Conservation (phyloP, 164 flowering plant species). For the Malania oleifera region DNA sequence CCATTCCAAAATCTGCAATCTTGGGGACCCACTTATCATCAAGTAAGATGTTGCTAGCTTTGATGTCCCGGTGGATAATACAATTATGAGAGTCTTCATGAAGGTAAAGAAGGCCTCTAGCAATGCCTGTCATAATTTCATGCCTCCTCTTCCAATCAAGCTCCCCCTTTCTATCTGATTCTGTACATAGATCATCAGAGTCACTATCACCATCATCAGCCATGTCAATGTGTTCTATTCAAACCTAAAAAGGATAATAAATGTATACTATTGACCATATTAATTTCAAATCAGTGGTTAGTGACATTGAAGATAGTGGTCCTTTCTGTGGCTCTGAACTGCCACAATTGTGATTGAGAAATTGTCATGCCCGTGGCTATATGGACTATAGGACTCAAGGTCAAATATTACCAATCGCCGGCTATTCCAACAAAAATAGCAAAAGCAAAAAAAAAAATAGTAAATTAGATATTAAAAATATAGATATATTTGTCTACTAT, state of each 20-base stretch:
- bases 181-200: conserved; percentile 31
- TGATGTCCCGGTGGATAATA: conserved; percentile 92
- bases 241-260: neutral
- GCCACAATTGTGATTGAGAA: too few species aligned
- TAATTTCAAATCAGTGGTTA: too few species aligned
- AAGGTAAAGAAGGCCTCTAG: conserved; percentile 85
- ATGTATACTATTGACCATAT: too few species aligned
- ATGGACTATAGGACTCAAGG: too few species aligned
- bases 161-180: conserved; percentile 28
- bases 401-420: too few species aligned
- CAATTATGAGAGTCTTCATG: conserved; percentile 70
- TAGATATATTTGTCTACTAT: too few species aligned
- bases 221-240: neutral
- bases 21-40: conserved; percentile 93
- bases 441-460: too few species aligned
- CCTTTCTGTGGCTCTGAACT: too few species aligned
- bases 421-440: too few species aligned
- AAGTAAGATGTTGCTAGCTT: conserved; percentile 84
- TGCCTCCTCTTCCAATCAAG: conserved; percentile 78
- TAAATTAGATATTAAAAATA: too few species aligned
- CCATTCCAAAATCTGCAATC: conserved; percentile 98
- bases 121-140: conserved; percentile 63
- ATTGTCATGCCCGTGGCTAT: too few species aligned
- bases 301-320: too few species aligned
- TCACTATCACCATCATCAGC: conserved; percentile 2